A percentile compares a stretch with the other conserved stretches of the same genome.
Conservation (phyloP, 768 basidiomycete genomes). For the Naganishia vishniacii region DNA sequence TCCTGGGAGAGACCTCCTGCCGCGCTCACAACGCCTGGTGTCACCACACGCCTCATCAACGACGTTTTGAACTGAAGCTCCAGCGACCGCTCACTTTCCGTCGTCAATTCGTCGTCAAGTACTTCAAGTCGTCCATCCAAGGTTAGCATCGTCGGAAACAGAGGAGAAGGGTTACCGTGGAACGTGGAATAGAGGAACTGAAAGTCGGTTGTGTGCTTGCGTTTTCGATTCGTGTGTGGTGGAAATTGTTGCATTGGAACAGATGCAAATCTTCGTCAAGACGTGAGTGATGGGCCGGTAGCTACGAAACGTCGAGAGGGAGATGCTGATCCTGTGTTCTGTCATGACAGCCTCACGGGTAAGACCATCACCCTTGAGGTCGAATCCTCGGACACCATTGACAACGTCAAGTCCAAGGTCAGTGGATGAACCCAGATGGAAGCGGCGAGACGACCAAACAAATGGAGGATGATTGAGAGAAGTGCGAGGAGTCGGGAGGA, state of each 20-base stretch:
- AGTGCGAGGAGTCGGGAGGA: too few species aligned
- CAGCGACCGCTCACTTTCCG: conserved; percentile 18
- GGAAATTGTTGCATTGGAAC: background rate
- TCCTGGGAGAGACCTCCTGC: too few species aligned
- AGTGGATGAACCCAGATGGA: background rate
- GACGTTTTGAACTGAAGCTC: background rate
- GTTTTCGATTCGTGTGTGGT: background rate
- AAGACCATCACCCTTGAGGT: conserved; percentile 66
- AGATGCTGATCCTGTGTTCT: conserved; percentile 2
- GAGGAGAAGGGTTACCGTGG: too few species aligned
- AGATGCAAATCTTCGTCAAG: conserved; percentile 34
- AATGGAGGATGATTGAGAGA: too few species aligned
- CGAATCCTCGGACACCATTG: conserved; percentile 54
- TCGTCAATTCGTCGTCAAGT: background rate
- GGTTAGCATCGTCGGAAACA: conserved; percentile 14
- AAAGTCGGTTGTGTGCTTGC: conserved; percentile 6
- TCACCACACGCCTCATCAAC: conserved; percentile 6
- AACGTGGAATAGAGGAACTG: conserved; percentile 13
- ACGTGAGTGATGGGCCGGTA: conserved; percentile 18
- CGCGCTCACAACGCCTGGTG: conserved; percentile 8
- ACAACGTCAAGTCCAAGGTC: conserved; percentile 52
- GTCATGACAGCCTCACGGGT: conserved; percentile 54
- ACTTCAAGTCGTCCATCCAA: conserved; percentile 20
- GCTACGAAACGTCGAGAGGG: background rate
- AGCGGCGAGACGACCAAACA: background rate